Conservation (phyloP, 192 early-diverging fungal species). For the Obelidium mucronatum region DNA sequence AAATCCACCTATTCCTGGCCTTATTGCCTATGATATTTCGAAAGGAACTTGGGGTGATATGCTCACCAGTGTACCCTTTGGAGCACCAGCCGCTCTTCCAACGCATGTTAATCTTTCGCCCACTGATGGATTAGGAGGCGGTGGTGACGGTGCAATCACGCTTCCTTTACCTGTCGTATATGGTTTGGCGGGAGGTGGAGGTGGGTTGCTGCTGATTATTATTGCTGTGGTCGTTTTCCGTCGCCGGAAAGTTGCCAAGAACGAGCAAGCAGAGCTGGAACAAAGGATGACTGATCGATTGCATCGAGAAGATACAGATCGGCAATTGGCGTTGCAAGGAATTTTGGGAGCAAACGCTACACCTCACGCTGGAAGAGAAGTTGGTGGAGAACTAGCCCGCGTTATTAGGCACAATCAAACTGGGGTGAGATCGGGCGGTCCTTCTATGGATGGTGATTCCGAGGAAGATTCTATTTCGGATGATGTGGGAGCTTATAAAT, state of each 20-base stretch:
- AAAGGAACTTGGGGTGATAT: slow-evolving; percentile 4
- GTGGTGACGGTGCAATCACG: background rate
- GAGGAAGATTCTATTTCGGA: slow-evolving; percentile 7
- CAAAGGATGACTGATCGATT: slow-evolving; percentile 18
- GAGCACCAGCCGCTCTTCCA: background rate
- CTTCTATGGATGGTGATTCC: background rate
- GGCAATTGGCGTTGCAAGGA: slow-evolving; percentile 16
- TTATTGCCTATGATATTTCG: slow-evolving; percentile 13
- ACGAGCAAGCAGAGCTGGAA: slow-evolving; percentile 6
- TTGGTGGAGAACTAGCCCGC: slow-evolving; percentile 23
- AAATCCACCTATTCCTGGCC: background rate
- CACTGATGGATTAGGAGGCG: background rate
- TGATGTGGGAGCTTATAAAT: slow-evolving; percentile 2
- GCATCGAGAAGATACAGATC: slow-evolving; percentile 21
- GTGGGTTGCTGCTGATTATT: slow-evolving; percentile 1
- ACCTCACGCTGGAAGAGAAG: slow-evolving; percentile 1
- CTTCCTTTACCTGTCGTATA: slow-evolving; percentile 6
- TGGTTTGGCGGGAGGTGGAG: slow-evolving; percentile 23
- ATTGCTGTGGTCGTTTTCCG: background rate
- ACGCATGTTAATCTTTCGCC: background rate
- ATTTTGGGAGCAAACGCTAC: background rate
- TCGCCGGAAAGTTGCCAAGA: background rate
- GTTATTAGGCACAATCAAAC: slow-evolving; percentile 31
- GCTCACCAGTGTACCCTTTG: background rate
- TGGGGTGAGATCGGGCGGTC: background rate